phyloP scores from a whole-genome alignment of 176 grass and related monocot species.

The Musa itinerans region DNA sequence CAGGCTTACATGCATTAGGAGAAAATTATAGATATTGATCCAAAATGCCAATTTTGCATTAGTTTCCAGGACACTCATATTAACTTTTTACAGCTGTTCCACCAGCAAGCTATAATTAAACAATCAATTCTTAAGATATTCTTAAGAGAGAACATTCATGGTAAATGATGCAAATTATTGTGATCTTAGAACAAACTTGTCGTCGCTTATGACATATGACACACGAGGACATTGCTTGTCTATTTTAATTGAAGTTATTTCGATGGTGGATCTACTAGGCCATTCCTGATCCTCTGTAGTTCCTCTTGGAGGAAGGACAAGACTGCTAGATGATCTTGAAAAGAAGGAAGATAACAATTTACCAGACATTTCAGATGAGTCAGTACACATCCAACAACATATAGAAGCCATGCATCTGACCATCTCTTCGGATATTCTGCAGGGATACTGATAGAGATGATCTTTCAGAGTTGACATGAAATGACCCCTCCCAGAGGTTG shows the following conservation, averaged over 20 bases:
- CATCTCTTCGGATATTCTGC: slow-evolving; percentile 99
- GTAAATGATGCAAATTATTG: too few relatives aligned
- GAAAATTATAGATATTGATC: slow-evolving; percentile 96
- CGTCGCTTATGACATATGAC: slow-evolving; percentile 57
- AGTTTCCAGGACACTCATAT: slow-evolving; percentile 49
- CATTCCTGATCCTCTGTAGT: slow-evolving; percentile 40
- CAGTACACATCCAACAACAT: slow-evolving; percentile 48
- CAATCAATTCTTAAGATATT: too few relatives aligned
- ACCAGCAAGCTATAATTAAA: slow-evolving; percentile 61
- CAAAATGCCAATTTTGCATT: slow-evolving; percentile 80
- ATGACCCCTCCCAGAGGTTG: slow-evolving; percentile 45
- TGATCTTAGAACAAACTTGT: slow-evolving; percentile 35
- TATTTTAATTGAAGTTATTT: slow-evolving; percentile 45
- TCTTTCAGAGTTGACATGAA: slow-evolving; percentile 73
- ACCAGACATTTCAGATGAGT: slow-evolving; percentile 43
- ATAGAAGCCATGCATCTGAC: slow-evolving; percentile 87
- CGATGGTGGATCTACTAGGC: slow-evolving; percentile 36
- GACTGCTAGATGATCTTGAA: slow-evolving; percentile 65
- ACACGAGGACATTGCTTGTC: slow-evolving; percentile 59
- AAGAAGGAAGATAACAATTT: slow-evolving; percentile 53
- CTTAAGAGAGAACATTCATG: too few relatives aligned
- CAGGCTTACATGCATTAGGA: slow-evolving; percentile 84
- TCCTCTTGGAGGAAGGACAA: neutral
- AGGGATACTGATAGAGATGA: slow-evolving; percentile 75
- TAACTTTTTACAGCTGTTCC: slow-evolving; percentile 87